Conservation (phyloP, 257 asterid genomes). For the Anisodus tanguticus region DNA sequence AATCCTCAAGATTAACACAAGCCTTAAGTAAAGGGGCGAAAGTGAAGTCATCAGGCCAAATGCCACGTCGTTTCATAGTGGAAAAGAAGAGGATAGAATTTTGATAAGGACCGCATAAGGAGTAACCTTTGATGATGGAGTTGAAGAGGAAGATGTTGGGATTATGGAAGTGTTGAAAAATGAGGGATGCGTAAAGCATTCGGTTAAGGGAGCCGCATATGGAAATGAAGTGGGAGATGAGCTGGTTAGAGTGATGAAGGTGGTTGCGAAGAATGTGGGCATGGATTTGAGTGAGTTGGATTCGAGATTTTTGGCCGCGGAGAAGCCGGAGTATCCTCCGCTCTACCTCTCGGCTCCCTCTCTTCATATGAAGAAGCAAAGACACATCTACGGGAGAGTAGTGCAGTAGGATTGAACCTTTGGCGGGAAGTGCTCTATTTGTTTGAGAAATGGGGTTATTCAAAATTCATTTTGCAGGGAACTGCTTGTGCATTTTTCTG, state of each 20-base stretch:
- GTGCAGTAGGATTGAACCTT: not conserved
- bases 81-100: conserved; percentile 38
- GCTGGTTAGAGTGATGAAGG: conserved; percentile 51
- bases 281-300: conserved; percentile 45
- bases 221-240: conserved; percentile 52
- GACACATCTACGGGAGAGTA: not conserved
- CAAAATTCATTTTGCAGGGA: too few species aligned
- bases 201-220: conserved; percentile 45
- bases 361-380: conserved; percentile 24
- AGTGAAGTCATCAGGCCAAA: conserved; percentile 53
- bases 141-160: conserved; percentile 54
- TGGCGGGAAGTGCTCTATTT: not conserved
- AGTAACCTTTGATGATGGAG: conserved; percentile 50
- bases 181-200: conserved; percentile 42
- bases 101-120: conserved; percentile 44
- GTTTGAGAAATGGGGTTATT: not conserved
- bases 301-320: conserved; percentile 50
- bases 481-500: too few species aligned
- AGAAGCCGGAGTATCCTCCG: conserved; percentile 53
- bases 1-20: conserved; percentile 41
- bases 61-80: conserved; percentile 45
- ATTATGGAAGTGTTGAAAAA: conserved; percentile 40
- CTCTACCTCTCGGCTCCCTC: conserved; percentile 42
- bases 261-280: conserved; percentile 52
- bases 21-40: conserved; percentile 51